Evolutionary conservation across 2,329 filamentous ascomycete species (phyloP).

Genomic region (Ciborinia camelliae): DNA sequence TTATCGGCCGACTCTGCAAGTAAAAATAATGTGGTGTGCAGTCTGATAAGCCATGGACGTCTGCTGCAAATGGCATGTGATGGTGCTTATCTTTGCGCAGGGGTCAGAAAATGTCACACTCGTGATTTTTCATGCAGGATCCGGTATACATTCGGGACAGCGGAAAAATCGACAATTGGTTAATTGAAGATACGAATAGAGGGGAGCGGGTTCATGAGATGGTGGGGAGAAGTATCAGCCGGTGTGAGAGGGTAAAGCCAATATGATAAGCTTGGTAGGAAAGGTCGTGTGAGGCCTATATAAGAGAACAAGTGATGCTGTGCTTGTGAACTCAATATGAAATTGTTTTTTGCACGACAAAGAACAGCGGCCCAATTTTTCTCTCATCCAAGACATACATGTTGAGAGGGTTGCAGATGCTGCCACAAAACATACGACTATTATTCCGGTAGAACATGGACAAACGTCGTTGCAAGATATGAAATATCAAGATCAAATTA

Average conservation of each 20-base stretch:
- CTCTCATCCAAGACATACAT: not conserved
- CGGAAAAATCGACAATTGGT: not conserved
- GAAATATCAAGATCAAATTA: not conserved
- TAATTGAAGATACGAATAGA: not conserved
- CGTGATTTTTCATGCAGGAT: conserved; percentile 8
- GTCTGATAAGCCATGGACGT: conserved; percentile 16
- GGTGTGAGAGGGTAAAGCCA: not conserved
- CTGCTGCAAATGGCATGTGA: conserved; percentile 19
- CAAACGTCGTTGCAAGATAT: not conserved
- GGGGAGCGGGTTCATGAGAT: not conserved
- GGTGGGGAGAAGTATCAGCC: conserved; percentile 6
- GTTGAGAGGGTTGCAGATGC: not conserved
- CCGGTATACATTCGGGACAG: not conserved
- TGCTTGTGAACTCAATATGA: conserved; percentile 2
- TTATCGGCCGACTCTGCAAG: conserved; percentile 2
- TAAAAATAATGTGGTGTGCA: not conserved
- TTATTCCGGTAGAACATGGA: not conserved
- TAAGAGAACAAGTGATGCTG: conserved; percentile 14
- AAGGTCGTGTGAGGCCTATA: not conserved
- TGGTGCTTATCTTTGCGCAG: conserved; percentile 18
- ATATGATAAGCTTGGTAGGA: not conserved
- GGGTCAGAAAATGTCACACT: conserved; percentile 13
- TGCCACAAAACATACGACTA: not conserved
- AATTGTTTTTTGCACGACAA: not conserved
- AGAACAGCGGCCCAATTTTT: not conserved